Evolutionary conservation across 2,329 filamentous ascomycete genomes (phyloP), one percentile per base, ranked within the genome.

Genomic region (Colletotrichum ledebouriae): DNA sequence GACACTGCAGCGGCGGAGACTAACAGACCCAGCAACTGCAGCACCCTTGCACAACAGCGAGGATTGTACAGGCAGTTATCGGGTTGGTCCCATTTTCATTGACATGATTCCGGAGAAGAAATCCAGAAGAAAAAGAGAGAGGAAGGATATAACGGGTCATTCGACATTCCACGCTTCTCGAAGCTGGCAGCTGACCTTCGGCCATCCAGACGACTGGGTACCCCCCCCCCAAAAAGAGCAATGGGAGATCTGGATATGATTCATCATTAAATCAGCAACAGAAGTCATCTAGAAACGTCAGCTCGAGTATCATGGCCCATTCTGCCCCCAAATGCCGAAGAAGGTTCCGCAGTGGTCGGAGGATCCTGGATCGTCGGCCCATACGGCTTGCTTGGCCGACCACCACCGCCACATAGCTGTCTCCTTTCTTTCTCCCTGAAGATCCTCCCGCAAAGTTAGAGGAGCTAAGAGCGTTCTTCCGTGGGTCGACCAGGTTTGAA

Each of bases 131-230:
- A 66, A 50, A 69, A 39, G 29, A 10, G 15, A 46, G 34, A 50
- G 49, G 50, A 59, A 66, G 17, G 15, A 60, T 69, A 44, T 17
- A 52, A 47, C 44, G 66, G 66, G 49, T 57, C 61, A 39, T 12
- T 49, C 15, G 25, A 66, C 17, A 29, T 59, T 50, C 34, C 56
- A 56, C 44, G 25, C 60, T 65, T 64, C 65, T 64, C 53, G 55
- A 59, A 59, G 60, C 65, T 64, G 56, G 37, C 13, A 37, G 15
- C 25, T 49, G 37, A 44, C 37, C 56, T 15, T 34, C 56, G 12
- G 44, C 13, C 41, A 17, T 29, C 46, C 42, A 64, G 46, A 58
- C 13, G 33, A 46, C 52, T 39, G 52, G 64, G 52, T 53, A 57
- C 39, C 44, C 55, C 39, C 44, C 55, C 17, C 59, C 59, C 6